Conservation (phyloP, 1,284 basidiomycete species). For the Athelia psychrophila region DNA sequence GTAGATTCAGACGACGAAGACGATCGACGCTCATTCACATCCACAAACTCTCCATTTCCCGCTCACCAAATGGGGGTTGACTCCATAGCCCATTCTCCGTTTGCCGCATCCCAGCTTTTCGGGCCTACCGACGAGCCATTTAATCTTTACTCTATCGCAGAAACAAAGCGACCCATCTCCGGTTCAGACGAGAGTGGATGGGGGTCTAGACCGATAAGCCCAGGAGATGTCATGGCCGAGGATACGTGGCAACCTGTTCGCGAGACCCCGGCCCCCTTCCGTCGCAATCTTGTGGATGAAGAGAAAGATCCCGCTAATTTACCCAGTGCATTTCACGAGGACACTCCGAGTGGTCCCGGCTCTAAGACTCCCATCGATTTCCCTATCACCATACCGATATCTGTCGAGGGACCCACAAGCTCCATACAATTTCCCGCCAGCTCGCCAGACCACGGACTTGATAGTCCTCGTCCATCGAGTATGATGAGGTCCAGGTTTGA, state of each 20-base stretch:
- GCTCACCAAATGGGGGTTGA: slow-evolving; percentile 62
- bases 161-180: slow-evolving; percentile 54
- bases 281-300: slow-evolving; percentile 76
- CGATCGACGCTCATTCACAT: slow-evolving; percentile 74
- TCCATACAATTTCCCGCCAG: slow-evolving; percentile 79
- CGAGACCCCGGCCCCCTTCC: slow-evolving; percentile 78
- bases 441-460: slow-evolving; percentile 63
- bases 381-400: slow-evolving; percentile 46
- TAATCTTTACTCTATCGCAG: slow-evolving; percentile 76
- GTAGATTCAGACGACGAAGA: slow-evolving; percentile 83
- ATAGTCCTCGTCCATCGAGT: slow-evolving; percentile 53
- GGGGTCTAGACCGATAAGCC: slow-evolving; percentile 50
- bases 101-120: slow-evolving; percentile 85
- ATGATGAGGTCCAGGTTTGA: slow-evolving; percentile 56
- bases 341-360: slow-evolving; percentile 42
- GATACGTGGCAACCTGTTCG: slow-evolving; percentile 46
- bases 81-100: slow-evolving; percentile 72
- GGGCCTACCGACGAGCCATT: slow-evolving; percentile 73
- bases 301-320: slow-evolving; percentile 54
- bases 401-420: slow-evolving; percentile 47
- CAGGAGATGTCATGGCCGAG: slow-evolving; percentile 35
- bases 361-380: slow-evolving; percentile 55
- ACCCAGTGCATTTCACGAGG: slow-evolving; percentile 41
- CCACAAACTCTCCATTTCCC: slow-evolving; percentile 58
- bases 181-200: slow-evolving; percentile 53